Percentiles rank a stretch among this genome's conserved stretches.
Evolutionary conservation across 2,329 filamentous ascomycete species (phyloP).

Genomic region (Metarhizium guizhouense): DNA sequence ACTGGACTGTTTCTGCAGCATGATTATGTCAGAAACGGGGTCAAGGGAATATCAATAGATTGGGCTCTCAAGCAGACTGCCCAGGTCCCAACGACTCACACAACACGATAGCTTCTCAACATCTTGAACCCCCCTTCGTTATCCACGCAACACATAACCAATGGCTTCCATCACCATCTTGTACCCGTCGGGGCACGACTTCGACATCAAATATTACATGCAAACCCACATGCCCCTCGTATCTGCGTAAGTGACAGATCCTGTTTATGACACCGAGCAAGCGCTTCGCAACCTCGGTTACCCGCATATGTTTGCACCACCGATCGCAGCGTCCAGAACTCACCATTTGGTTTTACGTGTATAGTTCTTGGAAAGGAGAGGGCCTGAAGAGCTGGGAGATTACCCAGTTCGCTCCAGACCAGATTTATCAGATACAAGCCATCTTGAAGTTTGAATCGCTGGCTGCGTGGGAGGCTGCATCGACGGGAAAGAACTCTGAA

Average conservation of each 20-base stretch:
- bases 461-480: slow-evolving; percentile 11
- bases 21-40: neutral
- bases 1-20: neutral
- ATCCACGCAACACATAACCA: neutral
- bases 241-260: slow-evolving; percentile 9
- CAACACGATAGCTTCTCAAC: no score
- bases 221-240: slow-evolving; percentile 18
- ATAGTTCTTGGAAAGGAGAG: slow-evolving; percentile 11
- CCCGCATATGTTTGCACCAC: neutral
- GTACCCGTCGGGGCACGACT: slow-evolving; percentile 16
- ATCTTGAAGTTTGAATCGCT: slow-evolving; percentile 14
- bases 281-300: neutral
- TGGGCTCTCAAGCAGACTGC: neutral
- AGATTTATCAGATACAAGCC: slow-evolving; percentile 15
- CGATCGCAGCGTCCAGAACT: neutral
- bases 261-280: no score
- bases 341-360: neutral
- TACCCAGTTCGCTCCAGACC: slow-evolving; percentile 10
- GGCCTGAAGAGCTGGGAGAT: slow-evolving; percentile 16
- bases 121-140: no score
- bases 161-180: slow-evolving; percentile 17
- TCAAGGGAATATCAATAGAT: neutral
- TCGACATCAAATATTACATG: slow-evolving; percentile 18
- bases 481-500: slow-evolving; percentile 1
- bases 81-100: no score